Evolutionary conservation across 192 early-diverging fungal genomes (phyloP), one percentile per base, ranked within the genome.

Genomic region (Coemansia sp.): DNA sequence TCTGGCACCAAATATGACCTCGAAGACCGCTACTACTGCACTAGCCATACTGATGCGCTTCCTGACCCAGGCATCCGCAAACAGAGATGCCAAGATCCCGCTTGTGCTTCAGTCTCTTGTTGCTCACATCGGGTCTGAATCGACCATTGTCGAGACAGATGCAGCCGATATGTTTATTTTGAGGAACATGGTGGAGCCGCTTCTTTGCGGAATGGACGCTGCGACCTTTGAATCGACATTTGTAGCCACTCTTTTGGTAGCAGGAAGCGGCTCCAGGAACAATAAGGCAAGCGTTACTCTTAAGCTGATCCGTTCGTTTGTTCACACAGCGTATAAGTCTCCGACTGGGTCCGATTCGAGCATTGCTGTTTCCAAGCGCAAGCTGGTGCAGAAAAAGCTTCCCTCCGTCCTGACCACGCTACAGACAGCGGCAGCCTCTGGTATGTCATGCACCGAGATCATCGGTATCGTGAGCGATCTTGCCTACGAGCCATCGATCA

Each of bases 361-460:
- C 14, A 15, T 12, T 5, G 52, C 64, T 28, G 56, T n/a, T 37
- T 17, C 18, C 32, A 76, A 73, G 57, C 80, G 73, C 43, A 70
- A 67, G 17, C 39, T 54, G 2, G 69, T 83, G 45, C 80, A 83
- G 66, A 68, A 65, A 17, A 65, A 64, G 3, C 35, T 75, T 5
- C 75, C 69, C 63, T 45, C 36, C 36, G 53, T 74, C 5, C 61
- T 83, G 3, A 37, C 73, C 9, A 60, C 70, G 20, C 66, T 78
- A 15, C 72, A 78, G 38, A 52, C 67, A 2, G 64, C 41, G 3
- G 43, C 71, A 8, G 18, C 61, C 56, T 55, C 43, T 12, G 18
- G 43, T 17, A 45, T 36, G 63, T 15, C 45, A n/a, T 20, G 28
- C 28, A 17, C 64, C 45, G 18, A 57, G 28, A 61, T 61, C n/a